Evolutionary conservation across 2,329 filamentous ascomycete species (phyloP), one percentile per base, ranked within the genome.

Genomic region (Simplicillium aogashimaense): DNA sequence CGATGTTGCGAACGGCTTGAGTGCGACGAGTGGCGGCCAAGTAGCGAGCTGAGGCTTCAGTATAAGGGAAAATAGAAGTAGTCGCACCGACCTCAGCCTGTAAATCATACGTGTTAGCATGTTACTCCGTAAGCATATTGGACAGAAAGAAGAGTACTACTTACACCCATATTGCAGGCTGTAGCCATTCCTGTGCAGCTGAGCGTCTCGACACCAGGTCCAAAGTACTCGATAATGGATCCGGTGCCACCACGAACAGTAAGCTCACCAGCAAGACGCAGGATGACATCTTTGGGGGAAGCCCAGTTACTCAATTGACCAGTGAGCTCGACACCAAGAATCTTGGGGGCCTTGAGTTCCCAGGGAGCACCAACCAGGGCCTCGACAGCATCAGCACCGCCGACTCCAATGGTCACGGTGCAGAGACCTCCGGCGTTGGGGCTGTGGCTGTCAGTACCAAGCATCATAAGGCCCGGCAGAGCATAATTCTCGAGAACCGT

Each of bases 401-500:
- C 92, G 29, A 98, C 92, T 60, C 92, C 92, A 58, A 98, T 97
- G 8, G 92, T 92, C 53, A 95, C 87, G 4, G 87, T 89, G 50
- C 85, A 88, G 40, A 97, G 70, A 43, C 92, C 92, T 52, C 92
- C 92, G n/a, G 87, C 92, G 57, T 97, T 98, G 34, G 92, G 92
- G 35, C 88, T 95, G 64, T 98, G 92, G 55, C 86, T 94, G 64
- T 98, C 92, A 25, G 92, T 98, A 41, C 92, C 92, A 32, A 98
- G 76, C 88, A 98, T 97, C 89, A 98, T 95, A 52, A 97, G 66
- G 37, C 92, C 92, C 15, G 92, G 92, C n/a, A 90, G 80, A 29
- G 89, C 86, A 59, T 98, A 98, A 66, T 98, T 97, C 69, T 98
- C 92, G 52, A 98, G 66, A 16, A 98, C 92, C 39, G 86, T 94